Evolutionary conservation across 2,329 filamentous ascomycete species (phyloP), one percentile per base, ranked within the genome.

Genomic region (Exophiala viscosa): DNA sequence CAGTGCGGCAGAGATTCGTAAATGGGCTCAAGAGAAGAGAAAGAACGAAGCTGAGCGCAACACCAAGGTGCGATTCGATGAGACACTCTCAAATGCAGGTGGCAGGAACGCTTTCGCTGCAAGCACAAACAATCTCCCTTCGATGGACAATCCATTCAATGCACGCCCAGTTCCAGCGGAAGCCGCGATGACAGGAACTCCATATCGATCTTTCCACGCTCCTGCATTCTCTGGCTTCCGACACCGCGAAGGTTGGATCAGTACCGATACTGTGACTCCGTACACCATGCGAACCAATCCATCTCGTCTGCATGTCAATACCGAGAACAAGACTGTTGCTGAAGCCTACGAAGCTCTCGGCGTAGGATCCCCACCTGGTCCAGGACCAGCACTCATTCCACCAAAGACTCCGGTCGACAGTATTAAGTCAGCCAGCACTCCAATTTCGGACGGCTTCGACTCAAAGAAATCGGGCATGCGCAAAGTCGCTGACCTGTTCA

Each of bases 401-500:
- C 28, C 34, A 17, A 50, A 44, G 20, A 47, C 47, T 39, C 47
- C 56, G 4, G 15, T 41, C 14, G 52, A 55, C 9, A 52, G 52
- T 39, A n/a, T 18, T 31, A 59, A 46, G 35, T 20, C 34, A 36
- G 34, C 38, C 9, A 48, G n/a, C 14, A 54, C 53, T 17, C 48
- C 54, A 39, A 17, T 31, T 33, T 55, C 50, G 13, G 45, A 52
- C 4, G 49, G 39, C 5, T 49, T 51, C 17, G 50, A 48, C 11
- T 44, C 44, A 18, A 55, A 54, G 48, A 59, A 48, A 31, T 58
- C 48, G 11, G 54, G 57, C 39, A 38, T 62, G 18, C 56, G 60
- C 51, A 60, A 58, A 41, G 54, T 60, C 17, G 57, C 58, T 33
- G 54, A 50, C 20, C 18, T 60, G 34, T 62, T 62, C 54, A 59